A percentile compares a stretch with the other conserved stretches of the same genome.
These are phyloP conservation scores for Lentinula raphanica DNA, from an alignment of 768 basidiomycete species.

Conservation along the genomic window DNA sequence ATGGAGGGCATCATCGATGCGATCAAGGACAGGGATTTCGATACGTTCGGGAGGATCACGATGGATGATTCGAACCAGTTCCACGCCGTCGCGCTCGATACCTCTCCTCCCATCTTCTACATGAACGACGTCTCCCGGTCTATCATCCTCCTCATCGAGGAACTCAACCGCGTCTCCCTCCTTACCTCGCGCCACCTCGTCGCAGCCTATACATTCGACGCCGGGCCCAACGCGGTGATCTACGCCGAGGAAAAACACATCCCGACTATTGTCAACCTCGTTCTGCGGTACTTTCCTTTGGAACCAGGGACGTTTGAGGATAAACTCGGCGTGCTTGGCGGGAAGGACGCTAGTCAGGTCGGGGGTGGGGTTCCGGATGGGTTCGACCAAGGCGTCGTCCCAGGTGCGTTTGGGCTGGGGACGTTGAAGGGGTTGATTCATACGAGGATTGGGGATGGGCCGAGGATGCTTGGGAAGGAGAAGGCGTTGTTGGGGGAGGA, in stretches of 20 bases:
- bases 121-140: constrained; percentile 95
- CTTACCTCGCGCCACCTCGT: constrained; percentile 54
- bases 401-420: constrained; percentile 65
- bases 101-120: constrained; percentile 97
- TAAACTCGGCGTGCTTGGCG: constrained; percentile 58
- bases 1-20: constrained; percentile 82
- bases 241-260: constrained; percentile 79
- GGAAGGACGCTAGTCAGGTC: too few species aligned
- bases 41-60: constrained; percentile 83
- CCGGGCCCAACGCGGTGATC: constrained; percentile 97
- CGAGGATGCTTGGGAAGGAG: constrained; percentile 55
- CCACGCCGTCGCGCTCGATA: constrained; percentile 96
- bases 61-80: constrained; percentile 99
- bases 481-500: constrained; percentile 63
- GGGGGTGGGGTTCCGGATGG: constrained; percentile 61
- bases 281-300: constrained; percentile 86
- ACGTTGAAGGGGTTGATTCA: constrained; percentile 89
- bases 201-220: constrained; percentile 99
- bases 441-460: constrained; percentile 90
- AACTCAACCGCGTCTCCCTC: constrained; percentile 81
- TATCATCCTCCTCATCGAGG: constrained; percentile 88
- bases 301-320: constrained; percentile 62
- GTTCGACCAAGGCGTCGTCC: constrained; percentile 76
- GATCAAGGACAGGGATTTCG: constrained; percentile 77
- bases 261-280: constrained; percentile 68